Evolutionary conservation across 2,329 filamentous ascomycete genomes (phyloP), one percentile per base, ranked within the genome.

Genomic region (Tetracladium maxilliforme): DNA sequence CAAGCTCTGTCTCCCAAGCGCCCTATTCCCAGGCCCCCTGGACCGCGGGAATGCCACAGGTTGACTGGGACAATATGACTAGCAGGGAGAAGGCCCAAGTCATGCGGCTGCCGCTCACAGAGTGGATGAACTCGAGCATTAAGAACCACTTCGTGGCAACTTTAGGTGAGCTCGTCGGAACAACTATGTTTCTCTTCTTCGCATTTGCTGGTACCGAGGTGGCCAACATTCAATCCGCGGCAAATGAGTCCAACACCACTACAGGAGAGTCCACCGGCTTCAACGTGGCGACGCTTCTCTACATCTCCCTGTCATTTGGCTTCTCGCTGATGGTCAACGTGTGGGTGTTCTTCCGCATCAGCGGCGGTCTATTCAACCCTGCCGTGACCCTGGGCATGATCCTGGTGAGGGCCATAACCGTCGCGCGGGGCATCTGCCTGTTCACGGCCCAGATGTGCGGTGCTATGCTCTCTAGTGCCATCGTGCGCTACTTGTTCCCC

Each of bases 291-390:
- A 54, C 54, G 4, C 43, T 50, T 18, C 41, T 51, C 11, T 54
- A 48, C 30, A 29, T 33, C 16, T 19, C 34, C 9, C 25, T 41
- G 18, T 33, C 30, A 13, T 44, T 44, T 23, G 40, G 32, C 14
- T 39, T 15, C 23, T 22, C 8, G 6, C 40, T 70, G 13, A 51
- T 58, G 3, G 55, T 64, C 28, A 67, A 61, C 27, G 63, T 64
- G 7, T 70, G 62, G 62, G 52, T 63, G 14, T 70, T 69, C 38
- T 70, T 56, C 36, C 54, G 65, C 21, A 51, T 70, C 13, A 62
- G 54, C 4, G 48, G 48, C 10, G 47, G 47, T 15, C 35, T 49
- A 10, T 50, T 52, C 33, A 52, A 50, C n/a, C 18, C 18, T 9
- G 18, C 18, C 18, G 45, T 53, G 10, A 50, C 50, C 11, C 29